Evolutionary conservation across 306 rosid species (phyloP).

Genomic region (Fragaria ananassa): DNA sequence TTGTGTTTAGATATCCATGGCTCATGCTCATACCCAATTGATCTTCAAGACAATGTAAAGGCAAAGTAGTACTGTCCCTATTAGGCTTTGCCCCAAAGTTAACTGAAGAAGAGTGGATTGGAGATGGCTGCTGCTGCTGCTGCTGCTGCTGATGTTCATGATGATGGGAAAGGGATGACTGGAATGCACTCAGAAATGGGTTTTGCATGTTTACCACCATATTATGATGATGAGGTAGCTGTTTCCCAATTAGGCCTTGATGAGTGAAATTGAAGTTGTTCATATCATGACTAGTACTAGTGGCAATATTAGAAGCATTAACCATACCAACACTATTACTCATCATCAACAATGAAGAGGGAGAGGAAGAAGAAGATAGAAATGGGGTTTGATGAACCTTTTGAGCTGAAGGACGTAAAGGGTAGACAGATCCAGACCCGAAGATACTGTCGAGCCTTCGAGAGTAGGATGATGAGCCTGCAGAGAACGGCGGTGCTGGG

Average conservation of each 20-base stretch:
- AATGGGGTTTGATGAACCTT: constrained; percentile 43
- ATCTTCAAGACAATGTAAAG: constrained; percentile 7
- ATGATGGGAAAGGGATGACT: constrained; percentile 21
- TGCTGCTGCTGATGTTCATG: background rate
- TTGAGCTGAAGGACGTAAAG: constrained; percentile 58
- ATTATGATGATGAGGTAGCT: constrained; percentile 20
- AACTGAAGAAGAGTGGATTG: constrained; percentile 8
- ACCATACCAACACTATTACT: constrained; percentile 27
- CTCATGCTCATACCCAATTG: constrained; percentile 8
- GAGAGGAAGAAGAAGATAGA: constrained; percentile 26
- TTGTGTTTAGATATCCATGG: constrained; percentile 1
- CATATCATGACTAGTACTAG: background rate
- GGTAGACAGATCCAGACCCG: constrained; percentile 40
- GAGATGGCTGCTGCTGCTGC: constrained; percentile 17
- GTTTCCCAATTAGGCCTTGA: constrained; percentile 25
- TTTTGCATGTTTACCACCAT: constrained; percentile 42
- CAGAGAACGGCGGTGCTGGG: constrained; percentile 80
- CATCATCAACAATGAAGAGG: constrained; percentile 34
- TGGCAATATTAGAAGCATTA: constrained; percentile 28
- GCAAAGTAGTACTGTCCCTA: background rate
- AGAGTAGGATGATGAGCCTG: constrained; percentile 40
- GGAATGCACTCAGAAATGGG: constrained; percentile 38
- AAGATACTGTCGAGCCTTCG: constrained; percentile 66
- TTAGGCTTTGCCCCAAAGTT: constrained; percentile 13
- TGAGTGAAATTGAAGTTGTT: constrained; percentile 20